Evolutionary conservation across 140 eudicot genomes (phyloP), one percentile per base, ranked within the genome.

Genomic region (Cichorium intybus): DNA sequence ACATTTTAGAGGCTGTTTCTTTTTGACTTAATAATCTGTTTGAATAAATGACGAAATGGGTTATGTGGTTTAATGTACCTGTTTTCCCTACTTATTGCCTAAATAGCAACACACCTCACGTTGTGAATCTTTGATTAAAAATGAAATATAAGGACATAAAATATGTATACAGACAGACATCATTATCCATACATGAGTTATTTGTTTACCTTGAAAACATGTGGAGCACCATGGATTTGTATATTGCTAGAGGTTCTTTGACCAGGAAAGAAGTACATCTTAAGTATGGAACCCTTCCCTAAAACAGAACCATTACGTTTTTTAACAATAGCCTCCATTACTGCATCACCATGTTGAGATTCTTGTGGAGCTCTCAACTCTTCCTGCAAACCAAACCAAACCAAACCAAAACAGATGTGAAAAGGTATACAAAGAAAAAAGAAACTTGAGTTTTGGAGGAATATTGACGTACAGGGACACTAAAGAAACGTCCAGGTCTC

Each of bases 211-310:
- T 92, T 85, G 74, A 71, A 81, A 72, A 92, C 96, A 81, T 92
- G 90, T 76, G 98, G 98, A 60, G 98, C 98, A 49, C 98, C 96
- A 69, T 92, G 98, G 37, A 92, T 92, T 56, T 81, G 96, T 64
- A 88, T 83, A 69, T 77, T 65, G 81, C 92, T 92, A 22, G 98
- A 92, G 74, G 98, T 92, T 72, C 84, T 83, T 79, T 92, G 98
- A 75, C 98, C 98, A 65, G 98, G 98, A 77, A 85, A 92, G 77
- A 92, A 92, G 73, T 92, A 92, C 98, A 88, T 92, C 84, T 92
- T 92, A 14, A 92, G 86, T 69, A 92, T 92, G 29, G 96, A 92
- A 6, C 96, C 98, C 63, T 85, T 92, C 50, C 98, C 98, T 48
- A 92, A 70, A 81, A 92, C 98, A 7, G 98, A 92, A 76, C 98